Evolutionary conservation across 805 yeast species (phyloP).

Genomic region (Saturnispora galanensis): DNA sequence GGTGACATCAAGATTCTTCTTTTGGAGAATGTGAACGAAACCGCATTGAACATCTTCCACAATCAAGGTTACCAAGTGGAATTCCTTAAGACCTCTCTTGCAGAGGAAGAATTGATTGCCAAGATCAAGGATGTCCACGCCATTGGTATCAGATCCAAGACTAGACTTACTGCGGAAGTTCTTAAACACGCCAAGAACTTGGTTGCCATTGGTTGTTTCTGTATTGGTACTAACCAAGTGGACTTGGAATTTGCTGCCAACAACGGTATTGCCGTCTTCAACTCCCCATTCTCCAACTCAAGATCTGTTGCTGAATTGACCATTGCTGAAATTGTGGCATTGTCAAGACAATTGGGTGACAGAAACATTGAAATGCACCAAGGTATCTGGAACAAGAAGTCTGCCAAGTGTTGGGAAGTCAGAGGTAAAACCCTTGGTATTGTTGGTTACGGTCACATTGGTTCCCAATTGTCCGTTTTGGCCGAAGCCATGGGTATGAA

Average conservation of each 20-base stretch:
- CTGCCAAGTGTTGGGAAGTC: constrained; percentile 95
- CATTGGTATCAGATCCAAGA: constrained; percentile 95
- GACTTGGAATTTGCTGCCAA: constrained; percentile 87
- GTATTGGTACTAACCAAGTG: constrained; percentile 98
- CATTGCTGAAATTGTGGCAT: constrained; percentile 84
- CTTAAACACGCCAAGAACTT: constrained; percentile 81
- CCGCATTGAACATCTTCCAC: constrained; percentile 79
- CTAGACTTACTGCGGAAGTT: constrained; percentile 72
- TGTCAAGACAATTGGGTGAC: constrained; percentile 96
- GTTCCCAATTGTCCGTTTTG: constrained; percentile 89
- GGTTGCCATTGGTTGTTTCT: constrained; percentile 92
- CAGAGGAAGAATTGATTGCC: constrained; percentile 90
- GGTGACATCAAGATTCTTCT: constrained; percentile 89
- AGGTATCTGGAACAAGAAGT: constrained; percentile 96
- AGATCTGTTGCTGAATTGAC: constrained; percentile 98
- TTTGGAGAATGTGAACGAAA: constrained; percentile 86
- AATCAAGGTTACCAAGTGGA: constrained; percentile 97
- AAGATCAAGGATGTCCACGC: constrained; percentile 92
- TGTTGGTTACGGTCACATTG: constrained; percentile 97
- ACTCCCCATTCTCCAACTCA: constrained; percentile 91
- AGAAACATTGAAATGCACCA: constrained; percentile 92
- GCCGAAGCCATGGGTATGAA: constrained; percentile 98
- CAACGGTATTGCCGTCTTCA: constrained; percentile 88
- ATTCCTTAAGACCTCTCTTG: constrained; percentile 77
- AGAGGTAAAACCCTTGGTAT: constrained; percentile 98